A percentile compares a stretch with the other conserved stretches of the same genome.
Conservation (phyloP, 2,329 filamentous ascomycete species). For the Claviceps cyperi region DNA sequence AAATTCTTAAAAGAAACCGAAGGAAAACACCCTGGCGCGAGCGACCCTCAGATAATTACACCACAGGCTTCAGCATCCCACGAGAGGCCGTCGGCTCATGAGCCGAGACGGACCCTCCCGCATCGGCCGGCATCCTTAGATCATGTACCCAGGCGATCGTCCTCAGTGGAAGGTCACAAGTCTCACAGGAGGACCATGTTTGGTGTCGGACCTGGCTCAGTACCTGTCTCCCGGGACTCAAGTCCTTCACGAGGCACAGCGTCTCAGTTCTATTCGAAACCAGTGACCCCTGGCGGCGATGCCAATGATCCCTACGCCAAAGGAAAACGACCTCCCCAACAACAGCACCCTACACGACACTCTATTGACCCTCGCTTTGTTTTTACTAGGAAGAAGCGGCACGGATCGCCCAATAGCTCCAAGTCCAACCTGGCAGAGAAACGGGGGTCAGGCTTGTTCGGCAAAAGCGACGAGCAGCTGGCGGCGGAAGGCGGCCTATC, state of each 20-base stretch:
- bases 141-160: conserved; percentile 25
- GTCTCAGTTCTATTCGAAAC: conserved; percentile 52
- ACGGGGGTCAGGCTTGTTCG: conserved; percentile 29
- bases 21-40: conserved; percentile 23
- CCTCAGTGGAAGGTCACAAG: conserved; percentile 24
- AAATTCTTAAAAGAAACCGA: conserved; percentile 18
- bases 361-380: conserved; percentile 69
- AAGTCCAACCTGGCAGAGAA: conserved; percentile 40
- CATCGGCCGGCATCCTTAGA: conserved; percentile 30
- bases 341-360: conserved; percentile 45
- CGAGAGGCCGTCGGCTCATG: conserved; percentile 30
- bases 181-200: conserved; percentile 42
- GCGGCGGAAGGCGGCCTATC: conserved; percentile 14
- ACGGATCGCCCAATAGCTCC: conserved; percentile 40
- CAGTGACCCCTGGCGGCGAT: conserved; percentile 67
- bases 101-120: conserved; percentile 24
- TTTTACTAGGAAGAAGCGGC: conserved; percentile 62
- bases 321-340: conserved; percentile 57
- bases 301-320: conserved; percentile 79
- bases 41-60: conserved; percentile 40
- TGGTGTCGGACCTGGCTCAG: conserved; percentile 34
- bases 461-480: conserved; percentile 19
- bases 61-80: conserved; percentile 51
- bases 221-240: conserved; percentile 44
- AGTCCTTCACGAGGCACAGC: conserved; percentile 51